phyloP scores from a whole-genome alignment of 2,329 filamentous ascomycete species.

The Aspergillus sp. region DNA sequence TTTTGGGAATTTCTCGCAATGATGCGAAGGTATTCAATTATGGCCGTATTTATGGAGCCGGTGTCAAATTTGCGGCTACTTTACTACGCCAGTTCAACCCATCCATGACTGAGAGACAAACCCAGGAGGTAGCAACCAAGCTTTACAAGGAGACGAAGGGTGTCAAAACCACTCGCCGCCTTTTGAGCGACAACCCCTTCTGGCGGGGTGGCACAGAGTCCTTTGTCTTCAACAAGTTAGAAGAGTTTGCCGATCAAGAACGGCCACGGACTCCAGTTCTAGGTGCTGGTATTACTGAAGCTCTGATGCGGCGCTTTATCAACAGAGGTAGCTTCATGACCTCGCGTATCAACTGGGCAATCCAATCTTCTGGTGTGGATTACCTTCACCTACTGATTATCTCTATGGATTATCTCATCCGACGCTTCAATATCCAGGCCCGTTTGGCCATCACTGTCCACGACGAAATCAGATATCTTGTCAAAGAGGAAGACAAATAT shows the following conservation, averaged over 20 bases:
- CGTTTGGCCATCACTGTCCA: slow-evolving; percentile 92
- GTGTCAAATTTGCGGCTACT: slow-evolving; percentile 87
- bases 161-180: slow-evolving; percentile 73
- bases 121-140: slow-evolving; percentile 70
- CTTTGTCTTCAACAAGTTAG: slow-evolving; percentile 96
- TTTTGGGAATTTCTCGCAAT: slow-evolving; percentile 90
- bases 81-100: slow-evolving; percentile 94
- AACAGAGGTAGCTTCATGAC: slow-evolving; percentile 91
- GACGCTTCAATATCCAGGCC: slow-evolving; percentile 80
- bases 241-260: slow-evolving; percentile 96
- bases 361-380: slow-evolving; percentile 95
- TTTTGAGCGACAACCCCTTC: slow-evolving; percentile 72
- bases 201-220: slow-evolving; percentile 97
- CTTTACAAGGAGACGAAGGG: slow-evolving; percentile 92
- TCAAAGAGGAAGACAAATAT: slow-evolving; percentile 82
- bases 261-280: slow-evolving; percentile 86
- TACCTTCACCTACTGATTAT: slow-evolving; percentile 94
- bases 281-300: slow-evolving; percentile 93
- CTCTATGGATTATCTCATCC: slow-evolving; percentile 87
- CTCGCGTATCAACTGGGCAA: slow-evolving; percentile 97
- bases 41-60: slow-evolving; percentile 97
- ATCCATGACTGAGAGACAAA: slow-evolving; percentile 73
- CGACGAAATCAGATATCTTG: slow-evolving; percentile 94
- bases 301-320: slow-evolving; percentile 83
- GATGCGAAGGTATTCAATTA: slow-evolving; percentile 99